These are phyloP conservation scores for Prunus dulcis DNA, from an alignment of 306 rosid genomes.

Conservation along the genomic window DNA sequence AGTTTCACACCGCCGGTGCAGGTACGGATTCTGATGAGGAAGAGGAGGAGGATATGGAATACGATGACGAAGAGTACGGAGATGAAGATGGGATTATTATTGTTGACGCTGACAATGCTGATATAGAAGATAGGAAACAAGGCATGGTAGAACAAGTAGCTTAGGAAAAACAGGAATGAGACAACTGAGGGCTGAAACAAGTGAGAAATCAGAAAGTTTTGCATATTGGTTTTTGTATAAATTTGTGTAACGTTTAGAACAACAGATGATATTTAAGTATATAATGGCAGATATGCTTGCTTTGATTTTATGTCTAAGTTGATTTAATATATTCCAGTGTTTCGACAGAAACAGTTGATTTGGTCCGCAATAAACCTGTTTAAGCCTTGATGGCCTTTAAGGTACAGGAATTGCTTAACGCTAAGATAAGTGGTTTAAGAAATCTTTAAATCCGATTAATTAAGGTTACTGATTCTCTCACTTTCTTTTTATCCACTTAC, in stretches of 20 bases:
- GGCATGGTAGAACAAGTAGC: background rate
- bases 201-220: background rate
- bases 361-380: too few species aligned
- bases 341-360: too few species aligned
- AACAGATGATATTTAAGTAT: background rate
- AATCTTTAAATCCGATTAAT: too few species aligned
- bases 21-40: constrained; percentile 45
- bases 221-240: background rate
- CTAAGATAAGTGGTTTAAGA: too few species aligned
- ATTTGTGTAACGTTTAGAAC: background rate
- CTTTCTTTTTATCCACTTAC: too few species aligned
- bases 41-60: constrained; percentile 34
- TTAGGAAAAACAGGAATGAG: constrained; percentile 10
- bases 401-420: too few species aligned
- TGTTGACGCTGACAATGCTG: constrained; percentile 11
- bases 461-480: too few species aligned
- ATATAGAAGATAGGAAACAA: constrained; percentile 12
- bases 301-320: background rate
- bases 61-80: constrained; percentile 22
- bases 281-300: background rate
- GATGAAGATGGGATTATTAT: constrained; percentile 23
- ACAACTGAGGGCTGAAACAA: background rate
- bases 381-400: too few species aligned
- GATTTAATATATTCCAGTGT: too few species aligned
- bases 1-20: constrained; percentile 46